phyloP scores from a whole-genome alignment of 257 asterid species.

The Paulownia fortunei region DNA sequence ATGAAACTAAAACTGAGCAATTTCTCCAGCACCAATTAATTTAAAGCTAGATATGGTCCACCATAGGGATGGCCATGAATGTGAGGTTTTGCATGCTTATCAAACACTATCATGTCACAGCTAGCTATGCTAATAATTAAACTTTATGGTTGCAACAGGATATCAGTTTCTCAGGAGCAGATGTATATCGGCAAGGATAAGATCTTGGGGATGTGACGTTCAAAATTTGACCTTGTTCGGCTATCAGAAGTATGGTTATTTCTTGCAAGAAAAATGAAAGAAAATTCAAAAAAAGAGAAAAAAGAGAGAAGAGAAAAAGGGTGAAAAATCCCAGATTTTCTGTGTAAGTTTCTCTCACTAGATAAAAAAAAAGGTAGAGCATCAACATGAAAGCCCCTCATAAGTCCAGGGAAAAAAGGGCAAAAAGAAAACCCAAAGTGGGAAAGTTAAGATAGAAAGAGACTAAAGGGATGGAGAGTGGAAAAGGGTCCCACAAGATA shows the following conservation, averaged over 20 bases:
- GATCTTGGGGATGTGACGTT: slow-evolving; percentile 70
- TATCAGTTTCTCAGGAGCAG: slow-evolving; percentile 65
- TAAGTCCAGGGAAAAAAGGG: slow-evolving; percentile 32
- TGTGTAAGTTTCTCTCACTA: slow-evolving; percentile 40
- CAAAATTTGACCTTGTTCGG: slow-evolving; percentile 45
- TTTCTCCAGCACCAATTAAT: no score
- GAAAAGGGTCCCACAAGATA: slow-evolving; percentile 37
- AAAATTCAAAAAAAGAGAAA: slow-evolving; percentile 5
- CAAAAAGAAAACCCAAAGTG: slow-evolving; percentile 20
- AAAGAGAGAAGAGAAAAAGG: neutral
- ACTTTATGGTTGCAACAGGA: slow-evolving; percentile 62
- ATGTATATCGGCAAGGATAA: slow-evolving; percentile 77
- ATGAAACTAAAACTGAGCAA: no score
- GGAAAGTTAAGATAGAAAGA: slow-evolving; percentile 44
- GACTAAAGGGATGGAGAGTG: slow-evolving; percentile 42
- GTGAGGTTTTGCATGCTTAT: slow-evolving; percentile 35
- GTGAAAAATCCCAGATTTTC: slow-evolving; percentile 60
- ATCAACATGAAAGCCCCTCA: slow-evolving; percentile 13
- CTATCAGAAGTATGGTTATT: slow-evolving; percentile 24
- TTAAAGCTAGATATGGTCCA: slow-evolving; percentile 35
- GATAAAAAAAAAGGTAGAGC: slow-evolving; percentile 6
- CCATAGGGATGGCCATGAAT: slow-evolving; percentile 33
- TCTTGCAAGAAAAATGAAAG: slow-evolving; percentile 15
- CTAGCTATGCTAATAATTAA: slow-evolving; percentile 33
- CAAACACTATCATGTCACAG: slow-evolving; percentile 34